Conservation (phyloP, 139 green algal genomes). For the Volvox reticuliferus region DNA sequence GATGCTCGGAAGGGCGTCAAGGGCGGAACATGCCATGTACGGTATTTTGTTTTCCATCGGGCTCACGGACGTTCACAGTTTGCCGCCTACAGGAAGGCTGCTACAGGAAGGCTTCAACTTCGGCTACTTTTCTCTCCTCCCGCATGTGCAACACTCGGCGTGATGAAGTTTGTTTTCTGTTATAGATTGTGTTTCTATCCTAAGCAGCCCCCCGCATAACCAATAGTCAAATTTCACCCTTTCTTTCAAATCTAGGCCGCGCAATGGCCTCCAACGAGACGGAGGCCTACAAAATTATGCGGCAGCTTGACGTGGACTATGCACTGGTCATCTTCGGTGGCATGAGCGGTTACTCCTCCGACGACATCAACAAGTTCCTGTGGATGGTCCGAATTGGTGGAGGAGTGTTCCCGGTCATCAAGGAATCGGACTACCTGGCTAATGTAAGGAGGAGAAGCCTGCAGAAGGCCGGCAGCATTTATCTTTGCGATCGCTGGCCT, state of each 20-base stretch:
- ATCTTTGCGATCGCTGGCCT: too few relatives aligned
- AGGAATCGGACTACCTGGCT: constrained; percentile 91
- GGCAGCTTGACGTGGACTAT: constrained; percentile 92
- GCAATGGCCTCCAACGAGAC: constrained; percentile 60
- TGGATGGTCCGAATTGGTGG: constrained; percentile 91
- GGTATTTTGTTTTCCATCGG: not conserved
- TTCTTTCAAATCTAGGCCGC: constrained; percentile 10
- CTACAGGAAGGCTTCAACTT: too few relatives aligned
- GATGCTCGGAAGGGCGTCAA: not conserved
- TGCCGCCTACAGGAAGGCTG: too few relatives aligned
- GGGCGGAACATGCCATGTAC: not conserved
- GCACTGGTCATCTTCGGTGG: constrained; percentile 97
- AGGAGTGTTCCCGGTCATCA: constrained; percentile 83
- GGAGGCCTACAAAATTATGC: constrained; percentile 73
- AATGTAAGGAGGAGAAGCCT: constrained; percentile 12
- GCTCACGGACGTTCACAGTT: not conserved
- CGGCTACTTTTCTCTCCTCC: too few relatives aligned
- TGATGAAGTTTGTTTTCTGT: too few relatives aligned
- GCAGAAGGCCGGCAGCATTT: not conserved
- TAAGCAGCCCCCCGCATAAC: too few relatives aligned
- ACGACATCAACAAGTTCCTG: constrained; percentile 99
- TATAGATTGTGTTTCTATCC: too few relatives aligned
- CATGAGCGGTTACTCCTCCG: constrained; percentile 83
- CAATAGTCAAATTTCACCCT: too few relatives aligned
- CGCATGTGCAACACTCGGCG: too few relatives aligned